Evolutionary conservation across 169 alveolate genomes (phyloP), one percentile per base, ranked within the genome.

Genomic region (Cryptosporidium ryanae): DNA sequence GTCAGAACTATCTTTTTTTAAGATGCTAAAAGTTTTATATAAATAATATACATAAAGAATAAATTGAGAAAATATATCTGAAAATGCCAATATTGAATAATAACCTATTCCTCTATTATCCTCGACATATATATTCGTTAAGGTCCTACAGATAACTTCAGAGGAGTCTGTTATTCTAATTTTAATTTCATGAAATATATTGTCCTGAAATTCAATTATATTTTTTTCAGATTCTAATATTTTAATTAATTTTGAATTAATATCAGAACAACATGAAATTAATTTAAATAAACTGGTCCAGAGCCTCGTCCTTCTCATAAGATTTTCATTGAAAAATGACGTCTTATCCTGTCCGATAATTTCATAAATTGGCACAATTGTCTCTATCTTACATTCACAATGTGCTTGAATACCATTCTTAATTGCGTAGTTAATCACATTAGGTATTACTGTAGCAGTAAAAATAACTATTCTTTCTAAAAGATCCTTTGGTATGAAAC

Each of bases 311-410:
- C 55, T 65, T 31, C 59, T 68, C 66, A 68, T 52, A 13, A 48
- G 38, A 5, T 7, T 13, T 23, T 68, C 83, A 48, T 49, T 50
- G 21, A 6, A 68, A 7, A 32, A 18, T 1, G 66, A 55, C 29
- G 29, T 52, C 17, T n/a, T 12, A 2, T 68, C 83, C 10, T 18
- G 21, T 8, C 32, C 34, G n/a, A 68, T 52, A 27, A 68, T 52
- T 15, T 32, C 21, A 54, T 52, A 52, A 29, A 55, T 34, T 1
- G 66, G 43, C n/a, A 68, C 38, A 15, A 68, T 59, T 18, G 83
- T 38, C 32, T 68, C 83, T 32, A 68, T 32, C 27, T 49, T 68
- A 17, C 83, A 68, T 17, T 68, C 83, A 52, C 83, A 68, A 13
- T 68, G 83, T 50, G 83, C 18, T 2, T 59, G 15, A 10, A 68